These are phyloP conservation scores for Apiotrichum gracile DNA, from an alignment of 1,284 basidiomycete species.

Conservation along the genomic window DNA sequence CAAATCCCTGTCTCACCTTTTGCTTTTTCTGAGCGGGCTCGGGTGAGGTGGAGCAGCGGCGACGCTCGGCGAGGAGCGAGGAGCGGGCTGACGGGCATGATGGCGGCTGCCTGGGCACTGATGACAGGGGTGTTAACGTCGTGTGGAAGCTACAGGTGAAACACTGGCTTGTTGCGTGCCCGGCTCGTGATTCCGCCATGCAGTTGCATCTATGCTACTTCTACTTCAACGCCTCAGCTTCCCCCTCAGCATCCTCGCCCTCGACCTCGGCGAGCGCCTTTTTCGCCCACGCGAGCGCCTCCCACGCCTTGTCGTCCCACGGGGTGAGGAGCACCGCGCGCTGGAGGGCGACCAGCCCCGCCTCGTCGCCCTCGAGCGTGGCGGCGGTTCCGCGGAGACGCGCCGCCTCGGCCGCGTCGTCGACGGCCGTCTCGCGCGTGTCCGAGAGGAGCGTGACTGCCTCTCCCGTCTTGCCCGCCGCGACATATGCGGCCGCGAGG, in stretches of 20 bases:
- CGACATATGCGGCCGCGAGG: slow-evolving; percentile 22
- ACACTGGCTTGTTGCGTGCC: no score
- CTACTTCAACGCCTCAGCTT: no score
- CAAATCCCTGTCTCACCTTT: no score
- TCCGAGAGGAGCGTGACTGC: slow-evolving; percentile 31
- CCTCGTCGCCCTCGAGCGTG: slow-evolving; percentile 26
- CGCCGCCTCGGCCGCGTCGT: slow-evolving; percentile 27
- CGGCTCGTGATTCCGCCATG: no score
- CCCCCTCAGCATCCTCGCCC: not conserved
- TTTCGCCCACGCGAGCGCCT: slow-evolving; percentile 35
- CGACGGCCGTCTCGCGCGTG: not conserved
- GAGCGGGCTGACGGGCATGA: no score
- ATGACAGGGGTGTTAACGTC: no score
- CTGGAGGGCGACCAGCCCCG: slow-evolving; percentile 52
- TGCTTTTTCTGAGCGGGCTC: no score
- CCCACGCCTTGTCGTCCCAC: slow-evolving; percentile 57
- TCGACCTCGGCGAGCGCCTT: slow-evolving; percentile 18
- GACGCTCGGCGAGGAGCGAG: no score
- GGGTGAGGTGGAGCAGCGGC: no score
- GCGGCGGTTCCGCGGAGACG: slow-evolving; percentile 29
- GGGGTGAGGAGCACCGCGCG: slow-evolving; percentile 64
- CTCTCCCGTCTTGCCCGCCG: slow-evolving; percentile 21
- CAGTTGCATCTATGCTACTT: no score
- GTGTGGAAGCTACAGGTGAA: no score
- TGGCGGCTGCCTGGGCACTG: no score